Conservation (phyloP, 2,329 filamentous ascomycete species). For the Huntiella omanensis region DNA sequence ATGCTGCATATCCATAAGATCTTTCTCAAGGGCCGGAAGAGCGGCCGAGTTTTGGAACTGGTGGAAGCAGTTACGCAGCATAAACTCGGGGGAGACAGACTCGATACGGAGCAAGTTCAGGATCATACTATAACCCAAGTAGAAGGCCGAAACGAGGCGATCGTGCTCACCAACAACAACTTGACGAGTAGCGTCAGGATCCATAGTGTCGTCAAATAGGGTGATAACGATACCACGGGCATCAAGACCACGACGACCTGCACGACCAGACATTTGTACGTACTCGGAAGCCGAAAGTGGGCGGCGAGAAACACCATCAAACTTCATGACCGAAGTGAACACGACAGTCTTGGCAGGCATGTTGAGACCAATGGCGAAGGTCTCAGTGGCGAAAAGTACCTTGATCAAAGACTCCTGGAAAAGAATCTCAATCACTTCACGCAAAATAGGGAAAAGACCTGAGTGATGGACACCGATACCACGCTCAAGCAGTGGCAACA, state of each 20-base stretch:
- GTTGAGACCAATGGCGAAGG: slow-evolving; percentile 95
- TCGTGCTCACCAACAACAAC: slow-evolving; percentile 96
- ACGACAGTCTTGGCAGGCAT: slow-evolving; percentile 99
- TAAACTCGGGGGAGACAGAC: slow-evolving; percentile 94
- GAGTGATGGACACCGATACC: slow-evolving; percentile 97
- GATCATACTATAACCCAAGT: slow-evolving; percentile 98
- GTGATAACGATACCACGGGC: slow-evolving; percentile 98
- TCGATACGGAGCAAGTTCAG: slow-evolving; percentile 93
- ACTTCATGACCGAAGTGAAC: slow-evolving; percentile 94
- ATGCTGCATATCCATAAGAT: slow-evolving; percentile 59
- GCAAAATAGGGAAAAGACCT: slow-evolving; percentile 81
- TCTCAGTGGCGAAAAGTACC: slow-evolving; percentile 93
- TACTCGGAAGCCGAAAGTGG: slow-evolving; percentile 92
- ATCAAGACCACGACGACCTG: slow-evolving; percentile 89
- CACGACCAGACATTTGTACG: slow-evolving; percentile 96
- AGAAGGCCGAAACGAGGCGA: slow-evolving; percentile 91
- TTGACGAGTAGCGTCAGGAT: slow-evolving; percentile 79
- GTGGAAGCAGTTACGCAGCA: slow-evolving; percentile 96
- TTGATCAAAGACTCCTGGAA: slow-evolving; percentile 98
- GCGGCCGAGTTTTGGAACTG: slow-evolving; percentile 94
- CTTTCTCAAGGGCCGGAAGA: slow-evolving; percentile 66
- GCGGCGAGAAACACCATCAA: slow-evolving; percentile 62
- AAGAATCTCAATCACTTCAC: slow-evolving; percentile 96
- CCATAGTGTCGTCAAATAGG: slow-evolving; percentile 97
- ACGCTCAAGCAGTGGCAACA: slow-evolving; percentile 70